phyloP scores from a whole-genome alignment of 306 rosid species.

The Cicer chorassanicum region DNA sequence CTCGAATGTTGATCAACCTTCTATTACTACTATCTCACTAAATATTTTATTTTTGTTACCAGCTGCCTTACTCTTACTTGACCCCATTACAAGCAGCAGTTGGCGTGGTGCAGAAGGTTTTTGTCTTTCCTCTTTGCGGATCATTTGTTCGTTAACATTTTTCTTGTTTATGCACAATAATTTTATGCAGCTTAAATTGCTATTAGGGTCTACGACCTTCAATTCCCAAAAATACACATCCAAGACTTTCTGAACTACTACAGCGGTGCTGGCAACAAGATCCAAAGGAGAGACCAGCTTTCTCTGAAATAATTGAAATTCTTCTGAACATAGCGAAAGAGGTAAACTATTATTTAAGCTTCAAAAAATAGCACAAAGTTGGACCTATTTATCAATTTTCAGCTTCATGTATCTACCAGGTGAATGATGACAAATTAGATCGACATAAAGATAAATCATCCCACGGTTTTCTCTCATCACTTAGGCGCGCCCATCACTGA shows the following conservation, averaged over 20 bases:
- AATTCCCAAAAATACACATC: conserved; percentile 76
- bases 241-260: conserved; percentile 76
- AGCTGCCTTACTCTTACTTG: conserved; percentile 87
- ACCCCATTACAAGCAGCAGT: conserved; percentile 99
- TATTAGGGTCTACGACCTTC: conserved; percentile 81
- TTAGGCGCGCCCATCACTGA: conserved; percentile 64
- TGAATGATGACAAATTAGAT: conserved; percentile 53
- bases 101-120: conserved; percentile 98
- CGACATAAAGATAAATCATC: conserved; percentile 61
- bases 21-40: conserved; percentile 38
- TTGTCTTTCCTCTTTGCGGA: conserved; percentile 32
- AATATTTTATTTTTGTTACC: conserved; percentile 44
- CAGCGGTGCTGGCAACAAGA: conserved; percentile 92
- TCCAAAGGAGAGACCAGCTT: conserved; percentile 75
- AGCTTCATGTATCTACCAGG: conserved; percentile 54
- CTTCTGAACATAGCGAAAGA: conserved; percentile 74
- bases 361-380: neutral
- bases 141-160: neutral
- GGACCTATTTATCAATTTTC: conserved; percentile 25
- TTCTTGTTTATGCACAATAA: conserved; percentile 23
- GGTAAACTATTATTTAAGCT: conserved; percentile 52
- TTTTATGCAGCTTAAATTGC: conserved; percentile 40
- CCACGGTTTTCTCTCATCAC: conserved; percentile 69
- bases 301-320: conserved; percentile 73
- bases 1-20: conserved; percentile 18